Percentiles rank a stretch among this genome's conserved stretches.
phyloP scores from a whole-genome alignment of 1,139 yeast species.

The Saccharomycopsis crataegensis region DNA sequence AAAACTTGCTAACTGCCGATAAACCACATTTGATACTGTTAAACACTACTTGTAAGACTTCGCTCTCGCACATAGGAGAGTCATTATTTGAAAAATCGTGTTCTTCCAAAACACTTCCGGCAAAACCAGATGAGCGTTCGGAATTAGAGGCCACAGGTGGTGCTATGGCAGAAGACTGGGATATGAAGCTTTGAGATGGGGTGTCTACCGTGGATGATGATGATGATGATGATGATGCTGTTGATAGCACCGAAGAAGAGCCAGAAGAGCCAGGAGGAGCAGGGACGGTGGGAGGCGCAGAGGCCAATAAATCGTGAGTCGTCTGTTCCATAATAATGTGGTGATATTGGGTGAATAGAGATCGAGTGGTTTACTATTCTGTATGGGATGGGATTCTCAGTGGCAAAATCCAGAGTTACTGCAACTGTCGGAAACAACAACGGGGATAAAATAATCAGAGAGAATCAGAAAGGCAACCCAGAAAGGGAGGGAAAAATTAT shows the following conservation, averaged over 20 bases:
- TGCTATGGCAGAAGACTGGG: background rate
- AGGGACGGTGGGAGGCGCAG: background rate
- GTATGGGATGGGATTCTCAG: too few relatives aligned
- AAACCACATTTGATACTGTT: constrained; percentile 1
- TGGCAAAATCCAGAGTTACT: too few relatives aligned
- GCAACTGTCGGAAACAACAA: too few relatives aligned
- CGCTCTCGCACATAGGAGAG: background rate
- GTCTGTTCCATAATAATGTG: background rate
- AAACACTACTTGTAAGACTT: constrained; percentile 1
- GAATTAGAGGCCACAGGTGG: too few relatives aligned
- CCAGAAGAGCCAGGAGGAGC: background rate
- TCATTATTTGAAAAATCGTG: too few relatives aligned
- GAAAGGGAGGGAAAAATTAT: too few relatives aligned
- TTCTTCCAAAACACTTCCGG: too few relatives aligned
- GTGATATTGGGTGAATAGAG: background rate
- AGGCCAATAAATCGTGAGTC: background rate
- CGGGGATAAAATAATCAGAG: too few relatives aligned
- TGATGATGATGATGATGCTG: background rate
- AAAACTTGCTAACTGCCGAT: background rate
- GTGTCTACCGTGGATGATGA: background rate
- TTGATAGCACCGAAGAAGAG: background rate
- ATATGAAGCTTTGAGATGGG: background rate
- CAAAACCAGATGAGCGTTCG: too few relatives aligned
- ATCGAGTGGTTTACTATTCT: background rate
- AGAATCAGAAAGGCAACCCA: too few relatives aligned